Conservation (phyloP, 31 red algal species). For the Asparagopsis taxiformis region DNA sequence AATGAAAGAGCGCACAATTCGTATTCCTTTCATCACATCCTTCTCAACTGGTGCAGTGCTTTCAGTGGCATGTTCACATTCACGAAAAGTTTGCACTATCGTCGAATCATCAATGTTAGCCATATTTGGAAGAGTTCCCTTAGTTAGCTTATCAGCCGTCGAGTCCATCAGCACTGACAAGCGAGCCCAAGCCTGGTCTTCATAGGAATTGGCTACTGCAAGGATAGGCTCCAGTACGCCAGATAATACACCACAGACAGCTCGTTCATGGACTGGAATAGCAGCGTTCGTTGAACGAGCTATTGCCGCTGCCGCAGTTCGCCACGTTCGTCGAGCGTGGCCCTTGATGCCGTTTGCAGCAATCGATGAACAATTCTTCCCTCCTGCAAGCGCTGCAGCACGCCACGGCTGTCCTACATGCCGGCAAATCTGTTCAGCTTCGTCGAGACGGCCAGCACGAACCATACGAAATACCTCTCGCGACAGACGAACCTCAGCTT, state of each 20-base stretch:
- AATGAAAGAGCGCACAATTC: constrained; percentile 18
- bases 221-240: constrained; percentile 48
- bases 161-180: constrained; percentile 20
- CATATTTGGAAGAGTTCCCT: neutral
- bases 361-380: constrained; percentile 5
- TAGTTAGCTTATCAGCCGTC: constrained; percentile 3
- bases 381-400: constrained; percentile 34
- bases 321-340: constrained; percentile 28
- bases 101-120: constrained; percentile 15
- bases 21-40: constrained; percentile 28
- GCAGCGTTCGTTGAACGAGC: constrained; percentile 11
- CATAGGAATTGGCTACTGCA: constrained; percentile 27
- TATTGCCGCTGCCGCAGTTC: constrained; percentile 16
- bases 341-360: constrained; percentile 47
- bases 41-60: neutral
- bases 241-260: constrained; percentile 36
- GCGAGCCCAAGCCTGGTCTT: constrained; percentile 59
- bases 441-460: constrained; percentile 35
- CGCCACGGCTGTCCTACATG: constrained; percentile 54
- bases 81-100: constrained; percentile 30
- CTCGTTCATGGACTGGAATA: constrained; percentile 32
- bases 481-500: constrained; percentile 45
- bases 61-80: constrained; percentile 21
- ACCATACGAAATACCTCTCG: constrained; percentile 42
- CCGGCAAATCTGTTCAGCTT: constrained; percentile 41